These are phyloP conservation scores for Aegilops bicornis DNA, from an alignment of 176 grass and related monocot species.

Conservation along the genomic window DNA sequence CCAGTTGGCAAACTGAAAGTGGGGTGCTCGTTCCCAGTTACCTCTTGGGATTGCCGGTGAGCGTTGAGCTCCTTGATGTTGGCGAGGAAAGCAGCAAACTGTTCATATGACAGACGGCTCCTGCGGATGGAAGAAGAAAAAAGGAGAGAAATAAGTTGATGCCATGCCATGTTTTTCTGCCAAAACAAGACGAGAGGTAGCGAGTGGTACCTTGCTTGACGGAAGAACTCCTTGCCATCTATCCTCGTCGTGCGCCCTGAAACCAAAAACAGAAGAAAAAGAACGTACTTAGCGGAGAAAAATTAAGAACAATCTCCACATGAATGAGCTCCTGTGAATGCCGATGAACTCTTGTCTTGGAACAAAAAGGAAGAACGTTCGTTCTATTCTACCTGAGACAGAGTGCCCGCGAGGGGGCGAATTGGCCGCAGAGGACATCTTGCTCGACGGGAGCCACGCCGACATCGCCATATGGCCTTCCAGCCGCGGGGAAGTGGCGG, in stretches of 20 bases:
- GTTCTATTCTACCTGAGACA: conserved; percentile 32
- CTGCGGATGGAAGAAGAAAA: conserved; percentile 24
- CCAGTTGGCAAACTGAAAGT: background rate
- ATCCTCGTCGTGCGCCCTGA: conserved; percentile 60
- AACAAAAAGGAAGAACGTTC: background rate
- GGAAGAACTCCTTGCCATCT: conserved; percentile 98
- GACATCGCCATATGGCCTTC: conserved; percentile 51
- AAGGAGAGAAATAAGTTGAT: background rate
- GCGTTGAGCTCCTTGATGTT: conserved; percentile 98
- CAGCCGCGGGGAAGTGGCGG: conserved; percentile 46
- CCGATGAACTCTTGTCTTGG: background rate
- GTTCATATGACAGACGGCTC: conserved; percentile 90
- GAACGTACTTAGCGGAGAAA: background rate
- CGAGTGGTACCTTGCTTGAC: conserved; percentile 66
- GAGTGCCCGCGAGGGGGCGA: conserved; percentile 67
- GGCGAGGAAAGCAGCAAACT: conserved; percentile 85
- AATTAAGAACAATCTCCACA: background rate
- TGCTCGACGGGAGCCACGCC: conserved; percentile 85
- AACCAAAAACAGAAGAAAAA: background rate
- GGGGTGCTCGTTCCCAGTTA: conserved; percentile 28
- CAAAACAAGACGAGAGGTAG: background rate
- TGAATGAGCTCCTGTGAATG: background rate
- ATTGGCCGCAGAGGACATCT: conserved; percentile 76
- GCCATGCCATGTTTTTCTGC: background rate
- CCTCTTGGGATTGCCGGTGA: conserved; percentile 77